phyloP scores from a whole-genome alignment of 192 early-diverging fungal genomes.

The Anaeromyces robustus region DNA sequence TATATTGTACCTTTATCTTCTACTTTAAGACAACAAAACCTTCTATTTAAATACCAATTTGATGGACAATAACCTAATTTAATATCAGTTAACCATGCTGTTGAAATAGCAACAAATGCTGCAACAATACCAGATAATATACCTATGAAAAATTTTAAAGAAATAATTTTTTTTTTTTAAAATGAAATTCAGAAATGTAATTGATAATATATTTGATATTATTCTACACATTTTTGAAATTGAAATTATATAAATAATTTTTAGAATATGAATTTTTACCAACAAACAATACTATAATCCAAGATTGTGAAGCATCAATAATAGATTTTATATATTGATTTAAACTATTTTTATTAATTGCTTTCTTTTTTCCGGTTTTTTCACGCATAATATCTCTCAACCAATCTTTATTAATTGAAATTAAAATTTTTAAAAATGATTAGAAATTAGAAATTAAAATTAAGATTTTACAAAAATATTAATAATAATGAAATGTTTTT shows the following conservation, averaged over 20 bases:
- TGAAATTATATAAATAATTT: too few relatives aligned
- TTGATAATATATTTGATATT: too few relatives aligned
- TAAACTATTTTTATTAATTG: neutral
- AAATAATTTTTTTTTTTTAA: too few relatives aligned
- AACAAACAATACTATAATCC: neutral
- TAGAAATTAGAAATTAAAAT: too few relatives aligned
- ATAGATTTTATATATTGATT: neutral
- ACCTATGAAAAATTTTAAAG: too few relatives aligned
- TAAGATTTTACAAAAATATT: too few relatives aligned
- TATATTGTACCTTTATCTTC: neutral
- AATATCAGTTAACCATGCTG: neutral
- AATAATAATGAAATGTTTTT: too few relatives aligned
- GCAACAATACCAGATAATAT: neutral
- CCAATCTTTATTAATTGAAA: too few relatives aligned
- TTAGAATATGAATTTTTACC: neutral
- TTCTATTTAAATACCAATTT: neutral
- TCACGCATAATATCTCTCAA: neutral
- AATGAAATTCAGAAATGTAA: too few relatives aligned
- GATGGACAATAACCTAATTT: neutral
- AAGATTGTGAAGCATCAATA: neutral
- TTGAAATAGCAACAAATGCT: neutral
- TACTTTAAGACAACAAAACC: neutral
- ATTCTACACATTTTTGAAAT: too few relatives aligned
- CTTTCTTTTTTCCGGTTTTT: neutral
- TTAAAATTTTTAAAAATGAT: too few relatives aligned